These are phyloP conservation scores for Puccinellia tenuiflora DNA, from an alignment of 176 grass and related monocot genomes.

Conservation along the genomic window DNA sequence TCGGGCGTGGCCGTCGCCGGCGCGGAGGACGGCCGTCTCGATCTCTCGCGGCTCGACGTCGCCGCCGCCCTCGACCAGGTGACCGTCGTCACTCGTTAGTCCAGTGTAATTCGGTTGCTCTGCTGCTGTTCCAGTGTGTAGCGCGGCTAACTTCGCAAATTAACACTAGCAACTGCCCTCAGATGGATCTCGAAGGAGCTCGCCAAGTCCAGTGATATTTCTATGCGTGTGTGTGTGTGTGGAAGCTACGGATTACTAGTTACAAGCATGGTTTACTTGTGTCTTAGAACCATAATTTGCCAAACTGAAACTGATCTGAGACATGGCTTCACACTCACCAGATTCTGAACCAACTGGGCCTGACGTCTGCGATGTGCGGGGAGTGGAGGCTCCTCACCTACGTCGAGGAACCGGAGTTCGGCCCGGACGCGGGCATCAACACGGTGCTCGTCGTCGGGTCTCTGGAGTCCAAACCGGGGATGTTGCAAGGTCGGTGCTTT, in stretches of 20 bases:
- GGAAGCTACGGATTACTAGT: background rate
- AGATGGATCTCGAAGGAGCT: background rate
- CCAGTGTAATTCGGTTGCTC: background rate
- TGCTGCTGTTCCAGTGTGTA: background rate
- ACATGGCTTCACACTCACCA: background rate
- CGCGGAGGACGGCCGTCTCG: constrained; percentile 24
- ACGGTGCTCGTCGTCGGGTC: constrained; percentile 47
- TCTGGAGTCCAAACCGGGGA: constrained; percentile 39
- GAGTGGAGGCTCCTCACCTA: constrained; percentile 53
- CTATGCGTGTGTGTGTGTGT: background rate
- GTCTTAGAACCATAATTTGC: background rate
- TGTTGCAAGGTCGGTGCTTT: constrained; percentile 40
- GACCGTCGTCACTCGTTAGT: no score
- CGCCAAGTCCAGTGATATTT: background rate
- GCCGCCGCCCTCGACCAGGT: constrained; percentile 61
- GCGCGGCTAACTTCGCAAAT: background rate
- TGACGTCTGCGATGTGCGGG: constrained; percentile 22
- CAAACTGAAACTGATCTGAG: background rate
- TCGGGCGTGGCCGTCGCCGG: constrained; percentile 34
- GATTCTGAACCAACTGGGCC: constrained; percentile 44
- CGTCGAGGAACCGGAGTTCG: constrained; percentile 80
- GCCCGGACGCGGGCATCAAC: constrained; percentile 56
- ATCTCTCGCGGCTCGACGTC: constrained; percentile 61
- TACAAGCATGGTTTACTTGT: background rate
- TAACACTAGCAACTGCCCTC: background rate